phyloP scores from a whole-genome alignment of 2,329 filamentous ascomycete species.

The Trichophyton rubrum region DNA sequence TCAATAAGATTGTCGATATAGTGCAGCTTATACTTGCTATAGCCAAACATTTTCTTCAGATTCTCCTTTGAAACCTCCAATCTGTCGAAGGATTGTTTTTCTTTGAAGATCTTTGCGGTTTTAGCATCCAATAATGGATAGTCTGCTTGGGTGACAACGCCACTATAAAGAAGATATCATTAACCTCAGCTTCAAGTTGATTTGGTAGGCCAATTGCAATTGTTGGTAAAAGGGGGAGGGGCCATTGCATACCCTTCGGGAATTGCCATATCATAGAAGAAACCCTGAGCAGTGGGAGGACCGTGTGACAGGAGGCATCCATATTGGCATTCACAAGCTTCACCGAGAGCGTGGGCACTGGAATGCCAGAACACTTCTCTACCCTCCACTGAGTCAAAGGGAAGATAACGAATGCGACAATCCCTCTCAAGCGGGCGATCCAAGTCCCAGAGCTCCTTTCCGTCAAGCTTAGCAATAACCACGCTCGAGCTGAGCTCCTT shows the following conservation, averaged over 20 bases:
- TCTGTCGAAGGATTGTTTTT: slow-evolving; percentile 90
- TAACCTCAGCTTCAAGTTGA: background rate
- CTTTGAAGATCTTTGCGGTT: slow-evolving; percentile 76
- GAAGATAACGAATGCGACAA: slow-evolving; percentile 71
- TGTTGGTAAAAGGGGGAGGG: too few relatives aligned
- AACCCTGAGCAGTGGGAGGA: slow-evolving; percentile 79
- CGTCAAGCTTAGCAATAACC: slow-evolving; percentile 75
- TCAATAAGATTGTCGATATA: slow-evolving; percentile 94
- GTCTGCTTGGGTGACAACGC: slow-evolving; percentile 59
- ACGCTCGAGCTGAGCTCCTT: slow-evolving; percentile 69
- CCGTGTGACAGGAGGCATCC: slow-evolving; percentile 89
- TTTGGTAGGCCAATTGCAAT: background rate
- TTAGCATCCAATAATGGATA: slow-evolving; percentile 75
- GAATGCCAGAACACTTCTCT: slow-evolving; percentile 98
- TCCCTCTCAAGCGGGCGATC: slow-evolving; percentile 79
- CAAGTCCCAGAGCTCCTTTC: slow-evolving; percentile 75
- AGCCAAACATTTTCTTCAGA: slow-evolving; percentile 87
- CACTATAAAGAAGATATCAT: slow-evolving; percentile 26
- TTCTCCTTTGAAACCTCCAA: slow-evolving; percentile 82
- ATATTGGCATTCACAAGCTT: slow-evolving; percentile 80
- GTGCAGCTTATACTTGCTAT: slow-evolving; percentile 97
- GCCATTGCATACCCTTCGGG: slow-evolving; percentile 43
- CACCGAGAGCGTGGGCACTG: slow-evolving; percentile 87
- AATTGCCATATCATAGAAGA: slow-evolving; percentile 95
- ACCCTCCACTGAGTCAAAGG: slow-evolving; percentile 63